phyloP scores from a whole-genome alignment of 2,329 filamentous ascomycete species.

The Aspergillus sp. region DNA sequence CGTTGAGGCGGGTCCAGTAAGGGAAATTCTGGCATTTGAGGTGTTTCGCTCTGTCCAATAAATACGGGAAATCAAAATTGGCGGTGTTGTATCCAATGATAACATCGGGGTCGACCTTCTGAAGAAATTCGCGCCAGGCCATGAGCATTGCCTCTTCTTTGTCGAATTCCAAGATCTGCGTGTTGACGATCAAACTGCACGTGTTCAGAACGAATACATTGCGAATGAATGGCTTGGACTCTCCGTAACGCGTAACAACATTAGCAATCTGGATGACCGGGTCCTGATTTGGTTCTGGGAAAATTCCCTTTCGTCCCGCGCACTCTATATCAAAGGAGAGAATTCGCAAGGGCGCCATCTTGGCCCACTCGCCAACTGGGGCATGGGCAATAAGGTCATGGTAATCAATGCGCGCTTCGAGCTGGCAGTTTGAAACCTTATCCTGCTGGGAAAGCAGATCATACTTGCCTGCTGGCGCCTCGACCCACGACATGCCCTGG shows the following conservation, averaged over 20 bases:
- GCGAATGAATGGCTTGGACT: constrained; percentile 90
- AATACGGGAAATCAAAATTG: constrained; percentile 98
- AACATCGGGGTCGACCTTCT: constrained; percentile 91
- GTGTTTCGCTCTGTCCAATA: constrained; percentile 84
- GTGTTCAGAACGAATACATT: constrained; percentile 96
- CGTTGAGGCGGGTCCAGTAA: constrained; percentile 81
- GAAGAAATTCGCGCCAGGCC: constrained; percentile 86
- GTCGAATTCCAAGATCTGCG: constrained; percentile 82
- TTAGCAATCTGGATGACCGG: constrained; percentile 98
- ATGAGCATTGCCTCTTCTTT: constrained; percentile 88
- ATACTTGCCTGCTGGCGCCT: constrained; percentile 76
- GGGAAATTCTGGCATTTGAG: constrained; percentile 81
- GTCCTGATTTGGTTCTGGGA: constrained; percentile 88
- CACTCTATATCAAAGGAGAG: constrained; percentile 99
- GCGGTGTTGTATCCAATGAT: constrained; percentile 99
- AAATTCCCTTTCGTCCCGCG: constrained; percentile 94
- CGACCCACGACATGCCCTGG: constrained; percentile 96
- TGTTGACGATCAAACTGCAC: constrained; percentile 92
- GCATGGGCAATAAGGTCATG: constrained; percentile 83
- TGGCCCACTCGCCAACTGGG: constrained; percentile 92
- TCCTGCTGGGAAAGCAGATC: constrained; percentile 67
- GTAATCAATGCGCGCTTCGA: constrained; percentile 87
- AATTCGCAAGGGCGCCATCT: constrained; percentile 92
- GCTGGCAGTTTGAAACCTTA: constrained; percentile 91
- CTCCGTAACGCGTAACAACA: constrained; percentile 90